These are phyloP conservation scores for Xylaria grammica DNA, from an alignment of 495 filamentous ascomycete species.

Conservation along the genomic window DNA sequence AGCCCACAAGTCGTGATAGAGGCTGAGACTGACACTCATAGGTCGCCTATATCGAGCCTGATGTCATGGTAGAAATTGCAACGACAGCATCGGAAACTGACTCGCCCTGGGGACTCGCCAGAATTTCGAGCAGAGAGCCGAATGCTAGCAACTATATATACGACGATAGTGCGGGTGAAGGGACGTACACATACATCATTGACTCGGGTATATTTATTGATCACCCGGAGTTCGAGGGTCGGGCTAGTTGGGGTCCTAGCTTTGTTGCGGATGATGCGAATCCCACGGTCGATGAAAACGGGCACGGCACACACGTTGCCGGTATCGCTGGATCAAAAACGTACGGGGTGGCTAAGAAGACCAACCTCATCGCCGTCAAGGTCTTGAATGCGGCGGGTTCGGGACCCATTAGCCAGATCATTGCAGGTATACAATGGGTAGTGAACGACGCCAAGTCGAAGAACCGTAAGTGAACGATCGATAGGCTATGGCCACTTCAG, in stretches of 20 bases:
- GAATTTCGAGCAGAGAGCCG: constrained; percentile 44
- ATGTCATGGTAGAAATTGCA: constrained; percentile 28
- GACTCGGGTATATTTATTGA: constrained; percentile 53
- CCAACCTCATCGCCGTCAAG: constrained; percentile 41
- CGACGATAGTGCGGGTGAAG: constrained; percentile 49
- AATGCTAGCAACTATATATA: constrained; percentile 46
- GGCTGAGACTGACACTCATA: constrained; percentile 10
- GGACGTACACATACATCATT: constrained; percentile 52
- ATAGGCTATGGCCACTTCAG: not conserved
- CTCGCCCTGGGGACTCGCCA: constrained; percentile 51
- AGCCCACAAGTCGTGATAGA: not conserved
- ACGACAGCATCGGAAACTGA: constrained; percentile 31
- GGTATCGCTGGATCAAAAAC: constrained; percentile 39
- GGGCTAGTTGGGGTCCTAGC: constrained; percentile 56
- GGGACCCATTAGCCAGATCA: constrained; percentile 48
- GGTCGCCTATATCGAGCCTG: constrained; percentile 36
- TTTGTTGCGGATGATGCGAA: constrained; percentile 32
- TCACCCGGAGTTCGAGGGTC: constrained; percentile 58
- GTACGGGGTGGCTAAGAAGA: constrained; percentile 45
- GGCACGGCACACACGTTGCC: constrained; percentile 45
- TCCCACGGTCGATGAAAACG: constrained; percentile 45
- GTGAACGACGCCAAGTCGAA: constrained; percentile 41
- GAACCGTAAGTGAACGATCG: constrained; percentile 22
- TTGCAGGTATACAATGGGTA: constrained; percentile 58
- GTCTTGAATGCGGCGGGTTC: constrained; percentile 45